Percentiles rank a stretch among this genome's conserved stretches.
These are phyloP conservation scores for Papiliotrema nemorosa DNA, from an alignment of 1,284 basidiomycete genomes.

Conservation along the genomic window DNA sequence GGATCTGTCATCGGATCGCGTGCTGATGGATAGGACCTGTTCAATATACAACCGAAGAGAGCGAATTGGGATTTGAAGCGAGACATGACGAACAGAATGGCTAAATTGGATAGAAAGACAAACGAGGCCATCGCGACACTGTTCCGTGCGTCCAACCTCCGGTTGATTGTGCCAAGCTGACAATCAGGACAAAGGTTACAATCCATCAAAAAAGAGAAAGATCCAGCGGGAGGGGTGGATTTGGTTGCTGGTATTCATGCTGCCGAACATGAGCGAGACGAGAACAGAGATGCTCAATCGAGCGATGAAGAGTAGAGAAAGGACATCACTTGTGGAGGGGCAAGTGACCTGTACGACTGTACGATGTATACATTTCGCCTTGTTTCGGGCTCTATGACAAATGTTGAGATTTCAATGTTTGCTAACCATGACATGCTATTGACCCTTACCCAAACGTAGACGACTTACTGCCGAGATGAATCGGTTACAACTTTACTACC, in stretches of 20 bases:
- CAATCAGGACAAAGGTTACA: slow-evolving; percentile 44
- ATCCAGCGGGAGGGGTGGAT: slow-evolving; percentile 36
- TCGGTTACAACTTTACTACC: not conserved
- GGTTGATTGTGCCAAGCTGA: not conserved
- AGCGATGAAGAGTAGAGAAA: slow-evolving; percentile 6
- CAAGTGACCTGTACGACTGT: too few species aligned
- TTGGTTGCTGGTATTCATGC: slow-evolving; percentile 47
- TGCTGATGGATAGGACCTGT: slow-evolving; percentile 65
- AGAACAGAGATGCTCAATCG: slow-evolving; percentile 4
- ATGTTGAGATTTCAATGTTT: too few species aligned
- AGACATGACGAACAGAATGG: slow-evolving; percentile 83
- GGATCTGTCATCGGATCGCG: not conserved
- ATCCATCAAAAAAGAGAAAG: slow-evolving; percentile 37
- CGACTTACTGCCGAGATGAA: not conserved
- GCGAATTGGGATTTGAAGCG: slow-evolving; percentile 97
- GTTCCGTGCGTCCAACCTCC: slow-evolving; percentile 65
- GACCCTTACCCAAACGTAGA: too few species aligned
- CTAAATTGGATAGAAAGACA: slow-evolving; percentile 82
- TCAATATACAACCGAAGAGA: slow-evolving; percentile 94
- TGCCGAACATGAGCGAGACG: slow-evolving; percentile 40
- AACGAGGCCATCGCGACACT: slow-evolving; percentile 88
- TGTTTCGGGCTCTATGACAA: too few species aligned
- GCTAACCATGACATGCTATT: too few species aligned
- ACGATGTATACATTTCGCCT: too few species aligned
- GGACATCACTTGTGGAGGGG: too few species aligned